These are phyloP conservation scores for Mrakia hoshinonis DNA, from an alignment of 768 basidiomycete genomes.

Conservation along the genomic window DNA sequence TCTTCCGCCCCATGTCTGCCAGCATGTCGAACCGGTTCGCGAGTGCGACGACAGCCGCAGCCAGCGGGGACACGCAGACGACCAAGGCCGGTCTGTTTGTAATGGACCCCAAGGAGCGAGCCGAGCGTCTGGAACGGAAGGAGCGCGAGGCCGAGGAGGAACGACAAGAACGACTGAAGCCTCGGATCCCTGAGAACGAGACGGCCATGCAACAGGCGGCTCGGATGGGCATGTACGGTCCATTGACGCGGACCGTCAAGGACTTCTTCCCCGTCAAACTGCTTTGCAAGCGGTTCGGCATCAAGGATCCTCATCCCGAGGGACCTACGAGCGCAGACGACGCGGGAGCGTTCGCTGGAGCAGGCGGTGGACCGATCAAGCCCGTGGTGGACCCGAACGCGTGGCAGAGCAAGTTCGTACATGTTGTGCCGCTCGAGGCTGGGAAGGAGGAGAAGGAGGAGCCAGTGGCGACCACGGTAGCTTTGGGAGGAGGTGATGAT, in stretches of 20 bases:
- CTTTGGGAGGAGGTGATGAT: constrained; percentile 9
- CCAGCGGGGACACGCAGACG: constrained; percentile 37
- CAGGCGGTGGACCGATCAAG: background rate
- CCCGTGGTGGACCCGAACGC: constrained; percentile 27
- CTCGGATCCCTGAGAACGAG: constrained; percentile 47
- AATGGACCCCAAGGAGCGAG: constrained; percentile 34
- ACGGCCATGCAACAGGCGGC: constrained; percentile 76
- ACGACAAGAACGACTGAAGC: constrained; percentile 42
- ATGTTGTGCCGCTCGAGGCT: constrained; percentile 12
- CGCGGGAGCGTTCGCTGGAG: constrained; percentile 11
- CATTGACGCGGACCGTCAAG: constrained; percentile 64
- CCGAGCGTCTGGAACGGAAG: constrained; percentile 39
- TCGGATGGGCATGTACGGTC: constrained; percentile 78
- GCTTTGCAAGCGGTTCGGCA: constrained; percentile 86
- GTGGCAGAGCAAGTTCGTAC: constrained; percentile 29
- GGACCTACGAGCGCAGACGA: constrained; percentile 34
- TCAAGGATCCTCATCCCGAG: constrained; percentile 71
- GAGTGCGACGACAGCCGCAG: constrained; percentile 51
- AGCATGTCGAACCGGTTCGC: constrained; percentile 95
- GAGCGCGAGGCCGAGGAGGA: constrained; percentile 42
- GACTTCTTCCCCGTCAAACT: constrained; percentile 75
- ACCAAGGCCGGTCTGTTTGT: constrained; percentile 41
- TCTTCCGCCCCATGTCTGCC: constrained; percentile 84
- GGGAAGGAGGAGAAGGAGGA: constrained; percentile 1
- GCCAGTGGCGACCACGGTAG: background rate